These are phyloP conservation scores for Colletotrichum tofieldiae DNA, from an alignment of 2,329 filamentous ascomycete species.

Conservation along the genomic window DNA sequence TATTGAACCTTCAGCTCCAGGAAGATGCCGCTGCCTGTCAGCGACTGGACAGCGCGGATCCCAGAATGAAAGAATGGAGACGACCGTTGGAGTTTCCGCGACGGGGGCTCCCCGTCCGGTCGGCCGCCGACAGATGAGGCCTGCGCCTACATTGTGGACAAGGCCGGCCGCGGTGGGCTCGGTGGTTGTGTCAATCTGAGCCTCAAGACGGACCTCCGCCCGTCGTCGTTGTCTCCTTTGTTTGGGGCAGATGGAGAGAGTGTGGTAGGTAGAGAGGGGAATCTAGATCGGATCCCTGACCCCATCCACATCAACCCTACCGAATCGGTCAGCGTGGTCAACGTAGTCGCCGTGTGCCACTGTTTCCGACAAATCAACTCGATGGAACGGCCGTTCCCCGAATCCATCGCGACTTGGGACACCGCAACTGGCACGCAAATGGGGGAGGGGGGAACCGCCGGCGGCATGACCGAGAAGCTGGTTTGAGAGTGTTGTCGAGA, in stretches of 20 bases:
- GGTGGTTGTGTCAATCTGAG: neutral
- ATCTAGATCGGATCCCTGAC: conserved; percentile 22
- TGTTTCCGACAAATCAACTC: conserved; percentile 15
- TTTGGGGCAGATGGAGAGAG: conserved; percentile 12
- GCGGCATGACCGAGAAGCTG: conserved; percentile 13
- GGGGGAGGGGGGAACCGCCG: neutral
- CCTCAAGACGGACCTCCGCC: conserved; percentile 17
- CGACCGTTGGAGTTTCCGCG: neutral
- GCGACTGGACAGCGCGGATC: conserved; percentile 1
- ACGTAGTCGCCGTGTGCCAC: neutral
- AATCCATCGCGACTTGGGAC: neutral
- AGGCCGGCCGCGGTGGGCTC: neutral
- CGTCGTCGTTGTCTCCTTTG: conserved; percentile 9
- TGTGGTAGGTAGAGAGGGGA: neutral
- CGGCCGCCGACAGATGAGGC: conserved; percentile 23
- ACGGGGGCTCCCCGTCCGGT: conserved; percentile 27
- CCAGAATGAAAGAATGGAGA: conserved; percentile 1
- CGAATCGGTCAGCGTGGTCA: neutral
- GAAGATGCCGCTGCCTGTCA: neutral
- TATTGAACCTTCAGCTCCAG: neutral
- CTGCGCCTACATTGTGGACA: conserved; percentile 6
- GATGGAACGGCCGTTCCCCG: neutral
- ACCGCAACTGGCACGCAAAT: conserved; percentile 1
- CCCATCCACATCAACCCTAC: conserved; percentile 16
- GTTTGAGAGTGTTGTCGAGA: neutral